A percentile compares a stretch with the other conserved stretches of the same genome.
Evolutionary conservation across 2,329 filamentous ascomycete genomes (phyloP).

Genomic region (Dissoconium aciculare): DNA sequence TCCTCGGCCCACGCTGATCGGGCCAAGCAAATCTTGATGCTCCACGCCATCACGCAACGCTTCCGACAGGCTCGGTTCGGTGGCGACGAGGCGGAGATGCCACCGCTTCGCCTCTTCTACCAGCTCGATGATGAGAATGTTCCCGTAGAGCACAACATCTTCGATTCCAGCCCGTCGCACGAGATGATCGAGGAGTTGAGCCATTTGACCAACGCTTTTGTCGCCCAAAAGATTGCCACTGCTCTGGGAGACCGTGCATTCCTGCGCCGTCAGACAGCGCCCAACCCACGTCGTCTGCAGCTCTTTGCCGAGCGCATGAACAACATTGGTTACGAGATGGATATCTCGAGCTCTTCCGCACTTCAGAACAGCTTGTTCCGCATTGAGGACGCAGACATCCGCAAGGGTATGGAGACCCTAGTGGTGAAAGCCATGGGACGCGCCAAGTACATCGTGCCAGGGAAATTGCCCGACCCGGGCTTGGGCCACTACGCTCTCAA

Average conservation of each 20-base stretch:
- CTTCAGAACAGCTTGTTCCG: conserved; percentile 93
- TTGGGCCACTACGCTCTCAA: conserved; percentile 87
- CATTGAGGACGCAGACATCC: conserved; percentile 72
- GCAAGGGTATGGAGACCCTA: conserved; percentile 96
- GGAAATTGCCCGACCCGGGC: conserved; percentile 62
- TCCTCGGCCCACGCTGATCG: conserved; percentile 49
- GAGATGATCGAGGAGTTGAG: conserved; percentile 91
- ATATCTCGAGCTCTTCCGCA: conserved; percentile 74
- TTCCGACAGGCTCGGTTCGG: conserved; percentile 80
- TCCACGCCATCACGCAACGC: conserved; percentile 70
- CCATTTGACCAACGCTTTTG: conserved; percentile 80
- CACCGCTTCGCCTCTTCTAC: conserved; percentile 75
- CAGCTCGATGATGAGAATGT: conserved; percentile 97
- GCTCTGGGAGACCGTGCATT: conserved; percentile 84
- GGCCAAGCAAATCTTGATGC: conserved; percentile 62
- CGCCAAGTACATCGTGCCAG: conserved; percentile 83
- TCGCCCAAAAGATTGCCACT: conserved; percentile 67
- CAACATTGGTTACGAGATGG: conserved; percentile 76
- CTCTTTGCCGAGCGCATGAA: conserved; percentile 90
- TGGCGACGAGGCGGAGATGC: conserved; percentile 58
- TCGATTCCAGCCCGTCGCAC: conserved; percentile 74
- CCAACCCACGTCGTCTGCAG: conserved; percentile 74
- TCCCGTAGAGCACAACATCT: conserved; percentile 90
- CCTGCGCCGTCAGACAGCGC: conserved; percentile 69
- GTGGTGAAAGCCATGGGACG: conserved; percentile 91